Evolutionary conservation across 2,329 filamentous ascomycete genomes (phyloP).

Genomic region (Cordyceps cateniannulata): DNA sequence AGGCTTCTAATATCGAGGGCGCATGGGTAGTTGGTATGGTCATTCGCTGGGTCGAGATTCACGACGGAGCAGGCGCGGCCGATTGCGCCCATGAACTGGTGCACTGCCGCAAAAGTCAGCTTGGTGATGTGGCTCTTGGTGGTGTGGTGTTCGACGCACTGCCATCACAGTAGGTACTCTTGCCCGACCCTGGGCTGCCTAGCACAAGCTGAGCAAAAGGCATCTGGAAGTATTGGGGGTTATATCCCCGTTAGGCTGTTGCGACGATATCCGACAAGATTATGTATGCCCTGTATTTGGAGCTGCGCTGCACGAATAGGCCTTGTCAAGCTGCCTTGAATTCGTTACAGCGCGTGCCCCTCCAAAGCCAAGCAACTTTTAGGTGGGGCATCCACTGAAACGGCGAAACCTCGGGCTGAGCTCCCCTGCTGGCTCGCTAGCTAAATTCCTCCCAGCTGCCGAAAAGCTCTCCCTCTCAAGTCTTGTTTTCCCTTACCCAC

Average conservation of each 20-base stretch:
- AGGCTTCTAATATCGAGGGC: constrained; percentile 87
- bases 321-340: background rate
- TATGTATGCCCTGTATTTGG: background rate
- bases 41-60: constrained; percentile 96
- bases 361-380: constrained; percentile 8
- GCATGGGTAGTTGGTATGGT: constrained; percentile 79
- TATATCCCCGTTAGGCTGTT: background rate
- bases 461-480: background rate
- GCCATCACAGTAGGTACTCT: constrained; percentile 97
- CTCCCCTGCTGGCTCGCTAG: background rate
- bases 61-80: constrained; percentile 91
- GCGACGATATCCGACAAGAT: background rate
- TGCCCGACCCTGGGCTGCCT: constrained; percentile 90
- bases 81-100: constrained; percentile 95
- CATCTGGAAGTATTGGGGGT: constrained; percentile 30
- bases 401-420: constrained; percentile 12
- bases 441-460: background rate
- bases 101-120: constrained; percentile 48
- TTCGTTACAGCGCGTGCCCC: constrained; percentile 4
- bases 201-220: constrained; percentile 73
- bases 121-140: background rate
- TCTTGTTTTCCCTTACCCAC: constrained; percentile 12
- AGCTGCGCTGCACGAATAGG: background rate
- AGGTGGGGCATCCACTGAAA: constrained; percentile 4
- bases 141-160: constrained; percentile 42